Base-by-base conservation (phyloP, 768 basidiomycete species). In the Mycena alexandri region DNA sequence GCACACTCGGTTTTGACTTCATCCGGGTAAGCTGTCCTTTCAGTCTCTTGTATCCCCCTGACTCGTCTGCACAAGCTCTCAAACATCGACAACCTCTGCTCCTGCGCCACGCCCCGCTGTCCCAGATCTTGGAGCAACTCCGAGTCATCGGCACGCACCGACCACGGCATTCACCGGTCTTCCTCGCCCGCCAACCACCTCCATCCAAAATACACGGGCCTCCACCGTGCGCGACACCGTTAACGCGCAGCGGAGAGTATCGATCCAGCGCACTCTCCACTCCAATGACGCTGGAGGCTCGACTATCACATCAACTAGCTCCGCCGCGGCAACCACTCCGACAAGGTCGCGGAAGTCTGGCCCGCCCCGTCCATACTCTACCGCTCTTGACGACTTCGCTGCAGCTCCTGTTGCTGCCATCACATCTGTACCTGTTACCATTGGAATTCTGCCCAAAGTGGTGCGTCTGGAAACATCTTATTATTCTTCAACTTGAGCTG, bases 371-470 rank as follows among this genome's bases (percentile, higher is more conserved):
- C 17, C 42, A 17, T 57, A 17, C 17, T 44, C 55, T n/a, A n/a
- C 13, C 14, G 13, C 38, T 6, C 29, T 44, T 14, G 13, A 14
- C 5, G 55, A 57, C 21, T 57, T 57, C 29, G 42, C 55, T 29
- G 0, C 42, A 8, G 7, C 25, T 0, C 2, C 41, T 5, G 41
- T n/a, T 2, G 55, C n/a, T n/a, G n/a, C n/a, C n/a, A n/a, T 7
- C n/a, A 8, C 24, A 5, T 11, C 24, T 8, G 41, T 33, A 7
- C 4, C 41, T 11, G 5, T 57, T 19, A 57, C 42, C 1, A 22
- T 43, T 22, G 41, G 5, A 9, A 43, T 57, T n/a, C 42, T 57
- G 16, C 42, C 55, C 14, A 57, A 57, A 21, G 55, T 57, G 21
- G 55, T 57, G 42, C 55, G 55, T 44, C 38, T n/a, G n/a, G n/a